phyloP scores from a whole-genome alignment of 2,329 filamentous ascomycete genomes.

The Neophaeococcomyces mojaviensis region DNA sequence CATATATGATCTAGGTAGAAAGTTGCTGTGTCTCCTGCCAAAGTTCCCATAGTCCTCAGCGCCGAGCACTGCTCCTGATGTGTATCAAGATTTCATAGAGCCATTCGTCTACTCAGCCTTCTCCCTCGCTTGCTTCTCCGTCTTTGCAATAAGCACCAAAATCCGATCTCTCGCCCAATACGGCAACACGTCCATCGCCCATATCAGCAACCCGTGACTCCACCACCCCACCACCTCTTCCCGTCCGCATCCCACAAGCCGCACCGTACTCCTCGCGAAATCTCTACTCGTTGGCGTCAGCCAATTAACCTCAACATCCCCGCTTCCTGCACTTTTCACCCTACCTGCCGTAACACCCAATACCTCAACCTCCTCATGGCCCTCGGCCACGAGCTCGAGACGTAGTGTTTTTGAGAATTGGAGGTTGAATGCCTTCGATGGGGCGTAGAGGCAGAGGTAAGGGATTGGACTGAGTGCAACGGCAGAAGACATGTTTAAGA shows the following conservation, averaged over 20 bases:
- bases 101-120: not conserved
- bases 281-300: slow-evolving; percentile 26
- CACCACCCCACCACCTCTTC: slow-evolving; percentile 28
- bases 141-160: slow-evolving; percentile 1
- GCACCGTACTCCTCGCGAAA: slow-evolving; percentile 28
- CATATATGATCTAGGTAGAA: too few species aligned
- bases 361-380: slow-evolving; percentile 31
- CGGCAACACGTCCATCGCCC: slow-evolving; percentile 8
- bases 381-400: slow-evolving; percentile 37
- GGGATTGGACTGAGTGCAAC: slow-evolving; percentile 39
- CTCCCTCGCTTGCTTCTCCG: not conserved
- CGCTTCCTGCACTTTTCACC: slow-evolving; percentile 24
- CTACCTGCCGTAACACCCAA: slow-evolving; percentile 31
- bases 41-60: too few species aligned
- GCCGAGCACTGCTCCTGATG: too few species aligned
- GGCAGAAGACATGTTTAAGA: slow-evolving; percentile 46
- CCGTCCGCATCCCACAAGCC: slow-evolving; percentile 30
- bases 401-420: slow-evolving; percentile 34
- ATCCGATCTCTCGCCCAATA: slow-evolving; percentile 7
- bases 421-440: slow-evolving; percentile 41
- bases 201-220: slow-evolving; percentile 26
- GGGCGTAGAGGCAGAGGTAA: slow-evolving; percentile 40
- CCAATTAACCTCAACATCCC: slow-evolving; percentile 20
- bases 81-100: too few species aligned
- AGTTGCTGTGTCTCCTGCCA: too few species aligned